Evolutionary conservation across 2,329 filamentous ascomycete genomes (phyloP), one percentile per base, ranked within the genome.

Genomic region (Chalaropsis thielavioides): DNA sequence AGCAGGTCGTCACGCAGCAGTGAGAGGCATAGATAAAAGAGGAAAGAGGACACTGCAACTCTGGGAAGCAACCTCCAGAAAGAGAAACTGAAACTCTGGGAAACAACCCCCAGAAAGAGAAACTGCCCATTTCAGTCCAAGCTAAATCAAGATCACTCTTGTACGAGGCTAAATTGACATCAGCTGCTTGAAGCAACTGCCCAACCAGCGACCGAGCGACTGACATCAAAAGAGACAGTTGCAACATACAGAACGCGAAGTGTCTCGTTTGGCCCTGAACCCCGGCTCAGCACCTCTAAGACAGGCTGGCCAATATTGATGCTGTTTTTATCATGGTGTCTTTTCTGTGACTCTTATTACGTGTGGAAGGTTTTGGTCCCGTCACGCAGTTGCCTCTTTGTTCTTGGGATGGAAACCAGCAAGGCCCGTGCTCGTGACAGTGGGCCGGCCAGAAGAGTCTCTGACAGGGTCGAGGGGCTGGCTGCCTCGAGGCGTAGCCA

Each of bases 191-290:
- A 8, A 10, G 43, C n/a, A 54, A 44, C 44, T 3, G 43, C 51
- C 51, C 22, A 27, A 4, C 51, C 22, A 24, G 51, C 27, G 51
- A 56, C 22, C 17, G 22, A 31, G 4, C 22, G 51, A 15, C 51
- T 38, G 8, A 56, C 51, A 22, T 24, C 19, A n/a, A 24, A 19
- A 58, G 27, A 58, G 51, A 17, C 51, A 58, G 17, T 58, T 58
- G 51, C 31, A 27, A n/a, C 17, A 58, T 58, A 17, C 51, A 58
- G 35, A 58, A 58, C 51, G 51, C 51, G 24, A 27, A 58, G 31
- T 58, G 51, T 58, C 51, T 58, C 24, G 51, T 58, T 58, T 58
- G 27, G 51, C n/a, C 51, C 31, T 58, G 51, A 58, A 58, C 51
- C 51, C 51, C 31, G 27, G 51, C 51, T 13, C 51, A 10, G 17